A percentile compares a stretch with the other conserved stretches of the same genome.
Evolutionary conservation across 192 early-diverging fungal genomes (phyloP).

Genomic region (Umbelopsis sp.): DNA sequence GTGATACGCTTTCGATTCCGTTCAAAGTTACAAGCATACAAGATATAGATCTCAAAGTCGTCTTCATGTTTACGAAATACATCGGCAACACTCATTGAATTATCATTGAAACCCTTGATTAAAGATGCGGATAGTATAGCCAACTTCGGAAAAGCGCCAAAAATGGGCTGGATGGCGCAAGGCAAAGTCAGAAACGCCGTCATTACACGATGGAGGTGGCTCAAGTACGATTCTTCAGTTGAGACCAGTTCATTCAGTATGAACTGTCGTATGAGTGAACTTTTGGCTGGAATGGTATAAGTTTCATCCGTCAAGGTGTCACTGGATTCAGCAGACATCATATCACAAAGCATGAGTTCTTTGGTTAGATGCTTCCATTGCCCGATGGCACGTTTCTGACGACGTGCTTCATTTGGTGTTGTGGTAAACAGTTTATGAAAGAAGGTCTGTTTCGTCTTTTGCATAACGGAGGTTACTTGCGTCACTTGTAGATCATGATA

Average conservation of each 20-base stretch:
- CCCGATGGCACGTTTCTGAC: neutral
- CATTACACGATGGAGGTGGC: constrained; percentile 1
- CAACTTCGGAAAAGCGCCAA: constrained; percentile 12
- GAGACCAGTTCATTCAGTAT: neutral
- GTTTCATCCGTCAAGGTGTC: neutral
- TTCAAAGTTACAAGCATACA: constrained; percentile 36
- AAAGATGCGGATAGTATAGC: neutral
- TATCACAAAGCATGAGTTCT: constrained; percentile 11
- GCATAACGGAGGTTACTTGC: neutral
- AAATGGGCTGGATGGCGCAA: neutral
- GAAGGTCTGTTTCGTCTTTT: neutral
- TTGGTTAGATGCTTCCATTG: constrained; percentile 8
- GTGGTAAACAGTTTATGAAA: neutral
- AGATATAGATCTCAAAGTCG: constrained; percentile 33
- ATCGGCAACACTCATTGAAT: constrained; percentile 19
- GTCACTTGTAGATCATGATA: neutral
- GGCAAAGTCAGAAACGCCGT: neutral
- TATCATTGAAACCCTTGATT: constrained; percentile 12
- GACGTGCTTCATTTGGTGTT: neutral
- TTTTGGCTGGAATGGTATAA: neutral
- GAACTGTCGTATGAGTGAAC: neutral
- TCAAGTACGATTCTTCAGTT: neutral
- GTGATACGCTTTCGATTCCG: constrained; percentile 22
- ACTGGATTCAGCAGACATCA: neutral
- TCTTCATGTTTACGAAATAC: constrained; percentile 28